Evolutionary conservation across 169 alveolate genomes (phyloP), one percentile per base, ranked within the genome.

Genomic region (Plasmodium inui): DNA sequence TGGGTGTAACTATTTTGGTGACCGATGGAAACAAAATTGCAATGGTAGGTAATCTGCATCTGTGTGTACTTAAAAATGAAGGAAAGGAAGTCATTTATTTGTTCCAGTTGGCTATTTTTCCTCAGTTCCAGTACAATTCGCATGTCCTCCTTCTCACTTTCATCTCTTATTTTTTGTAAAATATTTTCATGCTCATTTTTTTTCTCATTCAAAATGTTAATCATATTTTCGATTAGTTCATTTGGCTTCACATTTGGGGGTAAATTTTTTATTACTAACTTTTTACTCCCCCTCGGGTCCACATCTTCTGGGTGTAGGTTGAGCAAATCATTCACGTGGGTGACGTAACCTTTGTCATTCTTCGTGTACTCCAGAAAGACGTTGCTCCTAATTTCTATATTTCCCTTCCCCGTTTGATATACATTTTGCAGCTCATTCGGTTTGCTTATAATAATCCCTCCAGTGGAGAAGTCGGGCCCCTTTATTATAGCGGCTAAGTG

Each of bases 401-500:
- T 95, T 10, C 98, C 98, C 71, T 92, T 96, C 6, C 98, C 98
- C 2, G 95, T 94, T n/a, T 55, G 93, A 93, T 97, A 97, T 0
- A 96, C 89, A 80, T 92, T 92, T 71, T 71, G 61, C 71, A 96
- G 17, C 37, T 73, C 57, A 32, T 84, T 96, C 34, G 71, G 78
- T 67, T 95, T 91, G 12, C 96, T 92, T 74, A 83, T 82, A 22
- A 97, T 96, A 7, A 96, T 89, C 5, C 98, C 98, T 0, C 98
- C 98, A 0, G 98, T 96, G 71, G 98, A 97, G 81, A 97, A 97
- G 80, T 97, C 98, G 8, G 98, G 98, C 0, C 98, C 98, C 39
- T 85, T 78, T 8, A 97, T 96, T 3, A 96, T 46, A 17, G 84
- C 67, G 39, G 92, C 50, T 74, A 97, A 92, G 1, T 78, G 96